A percentile compares a stretch with the other conserved stretches of the same genome.
Conservation (phyloP, 176 grass and related monocot genomes). For the Zea luxurians region DNA sequence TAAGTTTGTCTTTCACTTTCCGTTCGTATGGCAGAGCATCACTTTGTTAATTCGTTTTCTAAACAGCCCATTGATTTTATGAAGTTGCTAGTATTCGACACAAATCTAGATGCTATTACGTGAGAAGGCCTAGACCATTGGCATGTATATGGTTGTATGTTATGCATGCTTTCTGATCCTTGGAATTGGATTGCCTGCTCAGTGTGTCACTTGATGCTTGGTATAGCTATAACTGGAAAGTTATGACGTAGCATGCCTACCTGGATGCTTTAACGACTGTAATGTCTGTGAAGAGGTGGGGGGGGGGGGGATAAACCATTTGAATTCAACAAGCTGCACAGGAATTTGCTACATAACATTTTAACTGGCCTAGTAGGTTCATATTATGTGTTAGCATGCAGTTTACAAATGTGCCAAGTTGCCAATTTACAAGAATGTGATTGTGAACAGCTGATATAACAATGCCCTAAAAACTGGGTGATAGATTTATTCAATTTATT, state of each 20-base stretch:
- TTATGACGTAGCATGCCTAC: too few relatives aligned
- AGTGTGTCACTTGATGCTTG: neutral
- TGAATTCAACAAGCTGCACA: neutral
- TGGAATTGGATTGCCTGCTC: neutral
- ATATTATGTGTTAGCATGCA: neutral
- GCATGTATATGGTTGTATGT: neutral
- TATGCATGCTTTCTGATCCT: neutral
- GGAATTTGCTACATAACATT: neutral
- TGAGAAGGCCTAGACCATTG: neutral
- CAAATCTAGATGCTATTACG: neutral
- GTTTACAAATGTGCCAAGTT: neutral
- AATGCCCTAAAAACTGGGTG: constrained; percentile 3
- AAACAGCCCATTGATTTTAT: neutral
- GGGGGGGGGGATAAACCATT: too few relatives aligned
- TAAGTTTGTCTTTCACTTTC: constrained; percentile 39
- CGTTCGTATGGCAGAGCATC: neutral
- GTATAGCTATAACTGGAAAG: neutral
- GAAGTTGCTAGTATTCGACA: neutral
- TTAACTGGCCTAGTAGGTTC: neutral
- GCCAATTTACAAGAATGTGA: neutral
- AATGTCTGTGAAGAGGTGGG: neutral
- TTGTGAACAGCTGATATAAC: neutral
- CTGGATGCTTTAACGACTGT: neutral
- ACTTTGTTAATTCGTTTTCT: neutral
- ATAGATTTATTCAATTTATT: constrained; percentile 26